phyloP scores from a whole-genome alignment of 345 rosid genomes.

The Eutrema heterophyllum region DNA sequence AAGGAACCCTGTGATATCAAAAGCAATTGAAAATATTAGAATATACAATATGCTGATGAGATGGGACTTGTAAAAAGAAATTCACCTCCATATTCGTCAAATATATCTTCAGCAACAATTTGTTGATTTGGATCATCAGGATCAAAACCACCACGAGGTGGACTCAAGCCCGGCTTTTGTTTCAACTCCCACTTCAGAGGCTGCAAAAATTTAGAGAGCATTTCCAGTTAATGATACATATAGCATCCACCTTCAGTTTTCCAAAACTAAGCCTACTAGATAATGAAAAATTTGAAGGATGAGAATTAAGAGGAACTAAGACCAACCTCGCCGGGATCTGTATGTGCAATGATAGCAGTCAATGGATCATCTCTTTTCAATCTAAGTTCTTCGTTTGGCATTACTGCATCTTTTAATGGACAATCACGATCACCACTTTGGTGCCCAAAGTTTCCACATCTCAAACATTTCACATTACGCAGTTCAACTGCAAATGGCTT shows the following conservation, averaged over 20 bases:
- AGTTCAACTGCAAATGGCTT: constrained; percentile 94
- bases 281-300: neutral
- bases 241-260: neutral
- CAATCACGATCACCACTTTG: constrained; percentile 99
- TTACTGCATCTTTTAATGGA: constrained; percentile 88
- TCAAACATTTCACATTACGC: constrained; percentile 85
- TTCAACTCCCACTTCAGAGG: constrained; percentile 97
- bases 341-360: constrained; percentile 78
- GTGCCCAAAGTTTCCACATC: constrained; percentile 90
- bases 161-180: constrained; percentile 94
- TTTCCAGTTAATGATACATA: constrained; percentile 2
- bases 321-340: constrained; percentile 79
- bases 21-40: neutral
- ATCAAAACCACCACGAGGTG: constrained; percentile 95
- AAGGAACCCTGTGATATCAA: constrained; percentile 64
- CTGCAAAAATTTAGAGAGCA: constrained; percentile 33
- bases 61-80: neutral
- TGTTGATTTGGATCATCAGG: constrained; percentile 94
- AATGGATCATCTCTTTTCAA: constrained; percentile 93
- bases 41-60: constrained; percentile 1
- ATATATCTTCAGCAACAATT: constrained; percentile 94
- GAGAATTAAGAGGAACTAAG: neutral
- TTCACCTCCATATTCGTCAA: constrained; percentile 94
- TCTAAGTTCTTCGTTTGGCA: constrained; percentile 93
- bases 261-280: neutral